These are phyloP conservation scores for Rhododendron ferrugineum DNA, from an alignment of 148 eudicot genomes.

Conservation along the genomic window DNA sequence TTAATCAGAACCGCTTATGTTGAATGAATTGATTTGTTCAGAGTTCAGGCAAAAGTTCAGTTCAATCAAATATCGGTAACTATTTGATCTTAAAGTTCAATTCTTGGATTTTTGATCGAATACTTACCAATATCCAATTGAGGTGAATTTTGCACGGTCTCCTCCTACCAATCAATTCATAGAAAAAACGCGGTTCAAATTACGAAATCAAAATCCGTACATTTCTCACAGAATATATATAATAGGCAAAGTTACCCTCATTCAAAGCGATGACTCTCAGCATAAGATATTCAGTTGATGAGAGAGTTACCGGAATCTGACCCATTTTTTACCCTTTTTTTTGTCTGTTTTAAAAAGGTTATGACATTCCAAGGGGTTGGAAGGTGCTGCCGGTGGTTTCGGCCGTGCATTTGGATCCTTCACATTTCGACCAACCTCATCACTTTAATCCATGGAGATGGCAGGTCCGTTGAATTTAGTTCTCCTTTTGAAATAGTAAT, in stretches of 20 bases:
- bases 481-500: neutral
- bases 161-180: too few species aligned
- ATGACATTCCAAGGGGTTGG: slow-evolving; percentile 99
- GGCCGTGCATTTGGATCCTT: slow-evolving; percentile 92
- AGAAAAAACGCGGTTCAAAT: neutral
- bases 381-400: slow-evolving; percentile 94
- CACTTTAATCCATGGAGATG: slow-evolving; percentile 95
- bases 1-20: neutral
- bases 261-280: neutral
- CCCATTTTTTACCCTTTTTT: neutral
- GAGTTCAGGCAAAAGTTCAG: neutral
- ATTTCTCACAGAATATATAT: neutral
- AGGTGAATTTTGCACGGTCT: neutral
- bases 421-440: slow-evolving; percentile 71
- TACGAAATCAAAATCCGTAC: neutral
- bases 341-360: slow-evolving; percentile 34
- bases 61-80: too few species aligned
- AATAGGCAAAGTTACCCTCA: neutral
- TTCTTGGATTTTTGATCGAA: neutral
- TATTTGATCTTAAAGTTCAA: too few species aligned
- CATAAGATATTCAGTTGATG: neutral
- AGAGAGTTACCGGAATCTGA: slow-evolving; percentile 7
- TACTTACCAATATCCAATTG: neutral
- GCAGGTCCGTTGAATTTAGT: slow-evolving; percentile 45
- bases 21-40: neutral